Evolutionary conservation across 202 grass and related monocot species (phyloP).

Genomic region (Saccharum hybrid): DNA sequence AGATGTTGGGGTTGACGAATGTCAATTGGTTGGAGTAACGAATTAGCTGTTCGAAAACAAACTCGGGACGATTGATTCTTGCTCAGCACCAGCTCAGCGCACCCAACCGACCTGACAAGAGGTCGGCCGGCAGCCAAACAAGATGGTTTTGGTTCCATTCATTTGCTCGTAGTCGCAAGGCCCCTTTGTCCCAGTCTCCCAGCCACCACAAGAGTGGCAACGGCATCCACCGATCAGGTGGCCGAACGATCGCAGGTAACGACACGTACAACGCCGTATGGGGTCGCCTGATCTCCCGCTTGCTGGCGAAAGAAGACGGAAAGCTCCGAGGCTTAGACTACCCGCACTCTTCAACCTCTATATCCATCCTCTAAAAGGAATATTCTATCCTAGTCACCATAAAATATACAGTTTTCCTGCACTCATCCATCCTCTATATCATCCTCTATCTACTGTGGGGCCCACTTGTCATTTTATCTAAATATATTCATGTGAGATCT

Average conservation of each 20-base stretch:
- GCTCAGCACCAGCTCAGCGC: slow-evolving; percentile 6
- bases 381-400: too few species aligned
- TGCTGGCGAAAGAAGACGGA: too few species aligned
- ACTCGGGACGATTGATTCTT: neutral
- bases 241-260: neutral
- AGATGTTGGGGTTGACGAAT: too few species aligned
- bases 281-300: neutral
- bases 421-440: too few species aligned
- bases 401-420: too few species aligned
- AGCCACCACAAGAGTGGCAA: neutral
- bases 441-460: too few species aligned
- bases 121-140: slow-evolving; percentile 16
- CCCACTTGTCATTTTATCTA: too few species aligned
- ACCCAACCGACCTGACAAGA: slow-evolving; percentile 3
- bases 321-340: too few species aligned
- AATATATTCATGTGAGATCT: too few species aligned
- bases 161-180: neutral
- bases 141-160: neutral
- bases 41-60: neutral
- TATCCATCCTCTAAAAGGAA: too few species aligned
- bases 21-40: neutral
- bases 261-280: neutral
- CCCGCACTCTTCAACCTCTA: too few species aligned
- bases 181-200: neutral
- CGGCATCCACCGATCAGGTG: neutral